Base-by-base conservation (phyloP, 169 alveolate species). In the Condylostoma magnum region DNA sequence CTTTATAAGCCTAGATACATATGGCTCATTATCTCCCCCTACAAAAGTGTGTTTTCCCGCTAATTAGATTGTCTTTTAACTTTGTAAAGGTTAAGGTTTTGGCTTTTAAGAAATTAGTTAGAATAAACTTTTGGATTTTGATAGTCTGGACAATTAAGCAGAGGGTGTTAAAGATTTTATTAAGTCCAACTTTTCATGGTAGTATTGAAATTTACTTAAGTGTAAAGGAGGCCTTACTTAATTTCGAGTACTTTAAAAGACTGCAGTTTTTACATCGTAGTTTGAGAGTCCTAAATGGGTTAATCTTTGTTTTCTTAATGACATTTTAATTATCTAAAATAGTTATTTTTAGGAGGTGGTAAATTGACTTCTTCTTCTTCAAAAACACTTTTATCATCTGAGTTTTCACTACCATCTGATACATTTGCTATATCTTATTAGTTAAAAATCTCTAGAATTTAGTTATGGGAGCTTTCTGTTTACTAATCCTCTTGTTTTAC, bases 31-130 rank as follows among this genome's bases (percentile, higher is more conserved):
- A 47, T 25, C 78, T 25, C 28, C 82, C 15, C 83, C 83, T 18
- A 76, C 75, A 25, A 56, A 66, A 71, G 70, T 57, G 4, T 63
- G 44, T 6, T 58, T 65, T 6, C 46, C 77, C 33, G 65, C 83
- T 2, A 82, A 43, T 34, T 69, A 56, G 18, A 83, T 56, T 25
- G 69, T 50, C 51, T 73, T 66, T 47, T 65, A 57, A 3, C 48
- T 34, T 1, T 54, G 51, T 10, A 77, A 57, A 1, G 77, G 47
- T 18, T 74, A 69, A 0, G 68, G 71, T 50, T 67, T 71, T 4
- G 44, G 6, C 22, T 69, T 76, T 51, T 80, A 75, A 6, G 56
- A 34, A 2, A 31, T 27, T 44, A 52, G 28, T 38, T 80, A 80
- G 41, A 70, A 80, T 6, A 68, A 67, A 15, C 33, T 10, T 27